Evolutionary conservation across 257 asterid species (phyloP).

Genomic region (Solanum peruvianum): DNA sequence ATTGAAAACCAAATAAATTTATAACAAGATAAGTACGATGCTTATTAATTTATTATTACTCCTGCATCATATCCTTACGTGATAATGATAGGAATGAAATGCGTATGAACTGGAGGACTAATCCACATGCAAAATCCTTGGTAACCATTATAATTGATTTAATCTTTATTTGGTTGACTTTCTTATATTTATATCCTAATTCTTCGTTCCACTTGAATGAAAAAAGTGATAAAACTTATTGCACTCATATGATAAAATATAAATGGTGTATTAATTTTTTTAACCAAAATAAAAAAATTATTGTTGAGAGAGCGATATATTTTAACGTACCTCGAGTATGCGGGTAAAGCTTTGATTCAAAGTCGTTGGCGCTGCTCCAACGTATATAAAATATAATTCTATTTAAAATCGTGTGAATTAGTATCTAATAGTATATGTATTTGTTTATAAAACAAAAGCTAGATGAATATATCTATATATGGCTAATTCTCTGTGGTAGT

Average conservation of each 20-base stretch:
- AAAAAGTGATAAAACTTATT: background rate
- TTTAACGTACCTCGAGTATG: no score
- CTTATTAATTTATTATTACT: background rate
- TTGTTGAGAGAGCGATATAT: no score
- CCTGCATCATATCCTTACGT: background rate
- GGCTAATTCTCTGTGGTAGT: background rate
- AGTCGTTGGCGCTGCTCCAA: no score
- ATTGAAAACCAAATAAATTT: background rate
- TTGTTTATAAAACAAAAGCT: background rate
- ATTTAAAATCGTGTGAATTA: background rate
- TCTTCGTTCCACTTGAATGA: background rate
- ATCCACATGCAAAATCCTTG: background rate
- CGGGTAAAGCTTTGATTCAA: no score
- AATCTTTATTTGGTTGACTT: background rate
- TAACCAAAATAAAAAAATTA: fast-evolving
- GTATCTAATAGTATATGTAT: background rate
- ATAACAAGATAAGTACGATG: background rate
- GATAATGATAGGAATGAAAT: background rate
- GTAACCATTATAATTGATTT: background rate
- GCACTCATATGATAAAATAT: background rate
- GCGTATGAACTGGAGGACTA: background rate
- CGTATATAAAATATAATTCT: no score
- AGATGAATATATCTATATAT: background rate
- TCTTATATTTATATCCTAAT: background rate
- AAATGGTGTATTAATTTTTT: no score